Conservation (phyloP, 2,329 filamentous ascomycete genomes). For the Colletotrichum cordylinicola region DNA sequence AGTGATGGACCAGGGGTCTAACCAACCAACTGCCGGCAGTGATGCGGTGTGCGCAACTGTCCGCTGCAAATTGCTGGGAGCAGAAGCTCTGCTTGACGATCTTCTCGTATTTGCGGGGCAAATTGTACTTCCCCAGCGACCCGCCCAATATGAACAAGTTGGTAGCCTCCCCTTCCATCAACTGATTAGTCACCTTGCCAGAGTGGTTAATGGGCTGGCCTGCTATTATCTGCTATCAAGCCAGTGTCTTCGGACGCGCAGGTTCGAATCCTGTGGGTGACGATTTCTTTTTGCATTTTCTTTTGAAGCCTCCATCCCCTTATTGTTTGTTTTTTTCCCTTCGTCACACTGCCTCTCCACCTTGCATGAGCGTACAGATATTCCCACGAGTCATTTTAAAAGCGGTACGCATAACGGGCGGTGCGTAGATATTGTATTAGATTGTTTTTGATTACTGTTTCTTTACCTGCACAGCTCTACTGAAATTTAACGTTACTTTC, state of each 20-base stretch:
- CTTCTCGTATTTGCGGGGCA: neutral
- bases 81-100: neutral
- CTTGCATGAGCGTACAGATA: neutral
- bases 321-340: too few species aligned
- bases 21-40: neutral
- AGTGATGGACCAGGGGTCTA: neutral
- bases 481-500: neutral
- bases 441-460: neutral
- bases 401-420: neutral
- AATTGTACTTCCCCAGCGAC: fast-evolving
- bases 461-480: neutral
- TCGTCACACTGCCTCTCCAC: neutral
- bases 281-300: neutral
- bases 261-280: constrained; percentile 23
- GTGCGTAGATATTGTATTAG: neutral
- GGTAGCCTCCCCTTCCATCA: fast-evolving
- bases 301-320: fast-evolving
- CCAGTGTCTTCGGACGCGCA: constrained; percentile 22
- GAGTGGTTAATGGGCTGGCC: constrained; percentile 23
- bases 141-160: fast-evolving
- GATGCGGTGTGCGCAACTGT: fast-evolving
- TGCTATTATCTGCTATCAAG: constrained; percentile 6
- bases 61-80: neutral
- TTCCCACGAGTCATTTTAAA: neutral
- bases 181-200: constrained; percentile 13